phyloP scores from a whole-genome alignment of 306 rosid species.

The Notholithocarpus densiflorus region DNA sequence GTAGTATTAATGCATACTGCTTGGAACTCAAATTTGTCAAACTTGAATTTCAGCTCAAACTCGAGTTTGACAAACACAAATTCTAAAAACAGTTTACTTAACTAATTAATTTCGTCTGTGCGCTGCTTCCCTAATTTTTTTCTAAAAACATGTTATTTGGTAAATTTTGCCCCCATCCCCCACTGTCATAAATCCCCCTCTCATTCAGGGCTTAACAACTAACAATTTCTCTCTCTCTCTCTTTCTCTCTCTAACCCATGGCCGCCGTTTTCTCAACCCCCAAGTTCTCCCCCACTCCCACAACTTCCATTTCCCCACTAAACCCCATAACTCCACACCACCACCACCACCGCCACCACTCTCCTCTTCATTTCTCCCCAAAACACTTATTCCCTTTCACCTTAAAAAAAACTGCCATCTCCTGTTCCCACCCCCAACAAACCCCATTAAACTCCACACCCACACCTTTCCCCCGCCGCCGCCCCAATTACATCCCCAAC shows the following conservation, averaged over 20 bases:
- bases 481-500: constrained; percentile 85
- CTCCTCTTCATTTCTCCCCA: constrained; percentile 26
- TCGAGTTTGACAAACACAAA: no score
- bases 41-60: no score
- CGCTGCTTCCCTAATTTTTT: no score
- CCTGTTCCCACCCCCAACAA: constrained; percentile 17
- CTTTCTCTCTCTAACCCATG: not conserved
- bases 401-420: constrained; percentile 13
- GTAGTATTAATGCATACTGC: no score
- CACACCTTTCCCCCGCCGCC: constrained; percentile 14
- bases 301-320: not conserved
- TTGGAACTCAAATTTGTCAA: no score
- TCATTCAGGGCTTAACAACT: constrained; percentile 15
- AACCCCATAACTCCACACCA: not conserved
- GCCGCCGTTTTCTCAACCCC: constrained; percentile 26
- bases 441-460: not conserved
- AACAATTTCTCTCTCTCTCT: not conserved
- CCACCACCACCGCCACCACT: not conserved
- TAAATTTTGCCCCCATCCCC: no score
- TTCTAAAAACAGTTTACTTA: no score
- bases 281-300: constrained; percentile 8
- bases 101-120: no score
- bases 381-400: not conserved
- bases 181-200: not conserved
- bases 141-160: no score